Evolutionary conservation across 1,284 basidiomycete species (phyloP), one percentile per base, ranked within the genome.

Genomic region (Leccinum griseonigrum): DNA sequence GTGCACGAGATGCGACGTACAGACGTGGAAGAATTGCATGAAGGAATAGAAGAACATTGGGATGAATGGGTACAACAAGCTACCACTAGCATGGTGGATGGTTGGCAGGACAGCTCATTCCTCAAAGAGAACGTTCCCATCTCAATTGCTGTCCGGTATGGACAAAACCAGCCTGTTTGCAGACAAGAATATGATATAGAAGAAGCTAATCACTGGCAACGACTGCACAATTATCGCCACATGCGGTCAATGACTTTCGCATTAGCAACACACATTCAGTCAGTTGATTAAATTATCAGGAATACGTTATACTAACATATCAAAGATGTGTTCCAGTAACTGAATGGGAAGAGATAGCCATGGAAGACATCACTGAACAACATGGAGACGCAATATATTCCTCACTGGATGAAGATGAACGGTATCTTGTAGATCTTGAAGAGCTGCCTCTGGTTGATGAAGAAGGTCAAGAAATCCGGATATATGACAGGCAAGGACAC

Each of bases 231-330:
- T 4, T 61, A 61, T 26, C 2, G 2, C 6, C 1, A 51, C 3
- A 59, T 62, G 52, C 14, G 55, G 1, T 46, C 38, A 1, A 48
- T 62, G 38, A 51, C 50, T 1, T 38, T 62, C 10, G 61, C 58
- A 13, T 34, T 63, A 6, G 58, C 61, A 0, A 60, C 61, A 3
- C 61, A 60, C 10, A 56, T 59, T 32, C 34, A 60, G 58, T 62
- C 9, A 52, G 57, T 14, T 34, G 5, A 34, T 34, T 29, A 3
- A 29, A 29, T 29, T 29, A 29, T 29, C n/a, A n/a, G n/a, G n/a
- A n/a, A n/a, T n/a, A n/a, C n/a, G n/a, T n/a, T n/a, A n/a, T n/a
- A 34, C 32, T 34, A 34, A 34, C 32, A 34, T 34, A 34, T 34
- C 32, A 34, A 34, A 34, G 32, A 34, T 36, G 36, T 36, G 7